phyloP scores from a whole-genome alignment of 1,284 basidiomycete species.

The Ustilago hordei region DNA sequence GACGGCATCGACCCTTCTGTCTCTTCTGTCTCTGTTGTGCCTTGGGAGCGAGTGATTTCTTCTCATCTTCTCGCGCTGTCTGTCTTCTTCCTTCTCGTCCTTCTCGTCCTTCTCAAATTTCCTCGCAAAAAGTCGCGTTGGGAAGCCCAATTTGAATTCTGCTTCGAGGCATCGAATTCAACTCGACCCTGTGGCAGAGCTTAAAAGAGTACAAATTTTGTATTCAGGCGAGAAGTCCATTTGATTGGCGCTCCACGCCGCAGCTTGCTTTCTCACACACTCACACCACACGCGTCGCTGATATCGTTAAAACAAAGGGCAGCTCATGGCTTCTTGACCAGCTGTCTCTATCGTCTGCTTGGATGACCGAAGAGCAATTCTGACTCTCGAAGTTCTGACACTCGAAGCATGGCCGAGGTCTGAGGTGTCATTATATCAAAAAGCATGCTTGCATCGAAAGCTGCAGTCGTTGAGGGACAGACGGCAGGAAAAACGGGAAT shows the following conservation, averaged over 20 bases:
- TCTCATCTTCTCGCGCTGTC: constrained; percentile 13
- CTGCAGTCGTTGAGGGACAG: no score
- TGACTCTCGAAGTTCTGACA: no score
- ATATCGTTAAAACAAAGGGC: constrained; percentile 4
- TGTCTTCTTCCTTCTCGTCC: not conserved
- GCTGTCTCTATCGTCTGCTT: not conserved
- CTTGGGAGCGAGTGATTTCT: constrained; percentile 3
- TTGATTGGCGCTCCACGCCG: constrained; percentile 20
- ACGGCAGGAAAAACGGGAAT: no score
- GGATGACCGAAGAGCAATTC: no score
- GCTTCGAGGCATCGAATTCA: not conserved
- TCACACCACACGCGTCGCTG: constrained; percentile 8
- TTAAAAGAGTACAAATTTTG: constrained; percentile 5
- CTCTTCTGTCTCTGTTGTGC: constrained; percentile 4
- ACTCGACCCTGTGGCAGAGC: constrained; percentile 1
- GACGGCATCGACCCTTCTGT: constrained; percentile 4
- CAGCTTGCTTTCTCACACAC: constrained; percentile 8
- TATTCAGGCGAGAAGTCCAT: not conserved
- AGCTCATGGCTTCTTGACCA: not conserved
- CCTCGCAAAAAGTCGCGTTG: constrained; percentile 10
- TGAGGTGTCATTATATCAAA: no score
- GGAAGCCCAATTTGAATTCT: not conserved
- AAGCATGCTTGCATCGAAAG: no score
- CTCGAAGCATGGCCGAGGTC: no score
- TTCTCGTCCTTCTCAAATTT: constrained; percentile 5